Evolutionary conservation across 2,329 filamentous ascomycete species (phyloP), one percentile per base, ranked within the genome.

Genomic region (Fusarium clavum): DNA sequence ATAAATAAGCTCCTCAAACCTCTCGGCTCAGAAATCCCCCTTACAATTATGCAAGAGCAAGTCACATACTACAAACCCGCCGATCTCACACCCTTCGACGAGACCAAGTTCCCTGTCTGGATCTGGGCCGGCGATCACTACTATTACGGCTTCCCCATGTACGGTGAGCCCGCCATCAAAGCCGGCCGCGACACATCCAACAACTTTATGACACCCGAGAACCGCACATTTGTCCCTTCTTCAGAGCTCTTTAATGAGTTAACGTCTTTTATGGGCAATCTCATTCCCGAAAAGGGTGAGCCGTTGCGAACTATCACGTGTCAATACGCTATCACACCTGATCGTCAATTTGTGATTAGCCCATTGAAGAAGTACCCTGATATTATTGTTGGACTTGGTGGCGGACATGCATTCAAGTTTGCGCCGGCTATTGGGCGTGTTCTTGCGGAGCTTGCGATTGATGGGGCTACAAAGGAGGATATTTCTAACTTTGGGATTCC

Each of bases 401-500:
- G 64, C 38, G 72, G 61, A 0, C 73, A 75, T 54, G 74, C 61
- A 0, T 76, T 76, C 47, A 76, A 76, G 25, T 76, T 75, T 51
- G 69, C 73, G 0, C 74, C 74, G 5, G 72, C 74, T 0, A 73
- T 76, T 10, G 74, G 74, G 0, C 71, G 72, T 30, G 72, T 75
- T 34, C 38, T 73, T 20, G 73, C 73, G 0, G 74, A 76, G 41
- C 61, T 76, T 12, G 73, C 73, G 1, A 64, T 76, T 20, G 74
- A 76, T 54, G 74, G 74, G 3, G 20, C 53, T 5, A 64, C 61
- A 2, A 64, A 64, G 27, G 61, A 64, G 30, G 60, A 64, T 34
- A 64, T 64, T 14, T 64, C 59, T 1, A 64, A 51, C 16, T 64
- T 64, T 58, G 61, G 61, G 1, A 64, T 64, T 9, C 60, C 61